Conservation (phyloP, 2,329 filamentous ascomycete genomes). For the Fusarium avenaceum region DNA sequence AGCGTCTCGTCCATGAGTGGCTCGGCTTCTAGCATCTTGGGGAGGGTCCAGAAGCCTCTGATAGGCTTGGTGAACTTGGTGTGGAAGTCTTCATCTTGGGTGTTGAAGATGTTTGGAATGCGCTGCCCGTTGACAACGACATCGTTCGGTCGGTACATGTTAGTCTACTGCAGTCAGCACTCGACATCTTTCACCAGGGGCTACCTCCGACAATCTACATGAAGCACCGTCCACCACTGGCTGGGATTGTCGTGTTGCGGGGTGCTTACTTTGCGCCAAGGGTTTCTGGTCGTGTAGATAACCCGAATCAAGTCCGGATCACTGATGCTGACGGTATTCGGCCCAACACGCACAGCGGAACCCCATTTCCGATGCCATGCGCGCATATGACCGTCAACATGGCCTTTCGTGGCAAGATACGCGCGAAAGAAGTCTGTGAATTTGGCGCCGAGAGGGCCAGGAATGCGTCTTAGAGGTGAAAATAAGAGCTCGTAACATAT, state of each 20-base stretch:
- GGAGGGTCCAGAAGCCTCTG: slow-evolving; percentile 41
- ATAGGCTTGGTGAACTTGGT: slow-evolving; percentile 43
- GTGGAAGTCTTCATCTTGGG: slow-evolving; percentile 38
- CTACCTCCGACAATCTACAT: not conserved
- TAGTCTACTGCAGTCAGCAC: slow-evolving; percentile 16
- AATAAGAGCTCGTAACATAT: slow-evolving; percentile 32
- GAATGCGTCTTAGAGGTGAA: slow-evolving; percentile 34
- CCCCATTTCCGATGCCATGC: slow-evolving; percentile 38
- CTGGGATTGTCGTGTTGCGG: not conserved
- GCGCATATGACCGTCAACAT: slow-evolving; percentile 27
- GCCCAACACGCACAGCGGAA: slow-evolving; percentile 31
- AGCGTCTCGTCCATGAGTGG: slow-evolving; percentile 44
- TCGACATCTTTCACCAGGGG: not conserved
- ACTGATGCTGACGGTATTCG: slow-evolving; percentile 38
- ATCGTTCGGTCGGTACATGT: slow-evolving; percentile 42
- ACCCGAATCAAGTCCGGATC: slow-evolving; percentile 37
- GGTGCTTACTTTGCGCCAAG: slow-evolving; percentile 34
- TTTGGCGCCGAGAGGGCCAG: slow-evolving; percentile 23
- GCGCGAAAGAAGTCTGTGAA: slow-evolving; percentile 38
- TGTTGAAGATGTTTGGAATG: slow-evolving; percentile 45
- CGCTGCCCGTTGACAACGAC: slow-evolving; percentile 39
- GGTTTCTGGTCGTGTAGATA: slow-evolving; percentile 35
- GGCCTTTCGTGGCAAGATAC: slow-evolving; percentile 20
- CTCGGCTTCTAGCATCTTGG: slow-evolving; percentile 40
- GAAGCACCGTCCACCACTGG: too few species aligned